Evolutionary conservation across 2,329 filamentous ascomycete genomes (phyloP).

Genomic region (Calonectria naviculata): DNA sequence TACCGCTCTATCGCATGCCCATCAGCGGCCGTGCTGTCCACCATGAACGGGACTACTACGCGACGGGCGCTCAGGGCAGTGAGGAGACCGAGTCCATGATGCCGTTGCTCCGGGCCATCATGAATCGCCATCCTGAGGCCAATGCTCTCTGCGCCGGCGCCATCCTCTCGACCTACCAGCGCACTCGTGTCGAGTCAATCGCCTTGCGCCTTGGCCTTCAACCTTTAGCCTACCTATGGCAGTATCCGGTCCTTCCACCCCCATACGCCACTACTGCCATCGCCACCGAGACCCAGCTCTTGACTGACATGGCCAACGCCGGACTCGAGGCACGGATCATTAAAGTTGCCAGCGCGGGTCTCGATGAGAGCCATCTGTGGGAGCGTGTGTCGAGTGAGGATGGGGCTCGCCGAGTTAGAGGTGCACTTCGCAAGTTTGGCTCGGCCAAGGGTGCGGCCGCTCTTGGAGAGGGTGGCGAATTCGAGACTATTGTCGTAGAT

Average conservation of each 20-base stretch:
- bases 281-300: conserved; percentile 65
- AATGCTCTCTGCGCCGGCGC: conserved; percentile 92
- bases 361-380: conserved; percentile 86
- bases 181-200: conserved; percentile 93
- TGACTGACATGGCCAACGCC: conserved; percentile 83
- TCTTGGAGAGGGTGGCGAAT: conserved; percentile 94
- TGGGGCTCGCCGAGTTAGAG: conserved; percentile 60
- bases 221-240: conserved; percentile 91
- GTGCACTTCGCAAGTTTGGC: conserved; percentile 75
- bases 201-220: conserved; percentile 84
- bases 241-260: conserved; percentile 80
- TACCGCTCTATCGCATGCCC: conserved; percentile 85
- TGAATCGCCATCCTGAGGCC: conserved; percentile 77
- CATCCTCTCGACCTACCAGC: conserved; percentile 94
- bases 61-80: conserved; percentile 39
- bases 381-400: conserved; percentile 74
- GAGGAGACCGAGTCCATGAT: conserved; percentile 94
- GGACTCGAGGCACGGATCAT: conserved; percentile 91
- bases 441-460: conserved; percentile 72
- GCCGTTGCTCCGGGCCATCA: conserved; percentile 76
- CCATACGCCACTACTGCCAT: conserved; percentile 49
- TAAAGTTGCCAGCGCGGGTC: conserved; percentile 91
- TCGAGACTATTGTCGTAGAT: conserved; percentile 90
- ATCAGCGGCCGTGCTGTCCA: conserved; percentile 80
- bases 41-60: conserved; percentile 76